Conservation (phyloP, 1,284 basidiomycete species). For the Afroboletus lepidellus region DNA sequence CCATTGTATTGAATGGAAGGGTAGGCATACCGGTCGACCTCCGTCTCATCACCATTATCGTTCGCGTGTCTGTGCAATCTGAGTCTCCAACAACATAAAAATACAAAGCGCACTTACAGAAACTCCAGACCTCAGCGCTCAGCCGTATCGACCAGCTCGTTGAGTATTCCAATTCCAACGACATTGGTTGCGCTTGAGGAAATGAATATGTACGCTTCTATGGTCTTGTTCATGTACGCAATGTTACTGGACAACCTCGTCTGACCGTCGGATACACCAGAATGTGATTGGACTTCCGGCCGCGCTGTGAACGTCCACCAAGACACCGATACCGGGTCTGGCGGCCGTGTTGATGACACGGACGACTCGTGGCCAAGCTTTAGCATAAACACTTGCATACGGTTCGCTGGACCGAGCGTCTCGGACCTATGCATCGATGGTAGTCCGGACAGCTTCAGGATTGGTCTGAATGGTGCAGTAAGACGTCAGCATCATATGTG, state of each 20-base stretch:
- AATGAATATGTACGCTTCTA: constrained; percentile 58
- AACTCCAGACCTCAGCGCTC: constrained; percentile 44
- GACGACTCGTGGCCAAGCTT: constrained; percentile 59
- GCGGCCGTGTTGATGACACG: constrained; percentile 70
- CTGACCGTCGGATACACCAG: constrained; percentile 66
- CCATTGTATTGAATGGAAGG: constrained; percentile 66
- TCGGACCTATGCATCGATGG: no score
- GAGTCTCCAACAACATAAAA: neutral
- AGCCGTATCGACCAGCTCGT: constrained; percentile 62
- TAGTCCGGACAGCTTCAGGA: no score
- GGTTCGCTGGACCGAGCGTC: constrained; percentile 50
- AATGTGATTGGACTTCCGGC: constrained; percentile 70
- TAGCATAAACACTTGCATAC: constrained; percentile 60
- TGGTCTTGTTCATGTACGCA: constrained; percentile 56
- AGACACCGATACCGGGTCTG: constrained; percentile 34
- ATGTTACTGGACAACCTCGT: constrained; percentile 54
- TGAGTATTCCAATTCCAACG: constrained; percentile 74
- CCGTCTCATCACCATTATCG: constrained; percentile 25
- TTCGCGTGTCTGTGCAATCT: constrained; percentile 16
- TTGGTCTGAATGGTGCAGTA: no score
- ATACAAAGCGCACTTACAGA: constrained; percentile 42
- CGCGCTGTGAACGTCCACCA: constrained; percentile 41
- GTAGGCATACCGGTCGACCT: constrained; percentile 24
- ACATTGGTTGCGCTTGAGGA: constrained; percentile 69
- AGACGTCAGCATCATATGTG: no score